Base-by-base conservation (phyloP, 345 rosid species). In the Geranium rotundifolium region DNA sequence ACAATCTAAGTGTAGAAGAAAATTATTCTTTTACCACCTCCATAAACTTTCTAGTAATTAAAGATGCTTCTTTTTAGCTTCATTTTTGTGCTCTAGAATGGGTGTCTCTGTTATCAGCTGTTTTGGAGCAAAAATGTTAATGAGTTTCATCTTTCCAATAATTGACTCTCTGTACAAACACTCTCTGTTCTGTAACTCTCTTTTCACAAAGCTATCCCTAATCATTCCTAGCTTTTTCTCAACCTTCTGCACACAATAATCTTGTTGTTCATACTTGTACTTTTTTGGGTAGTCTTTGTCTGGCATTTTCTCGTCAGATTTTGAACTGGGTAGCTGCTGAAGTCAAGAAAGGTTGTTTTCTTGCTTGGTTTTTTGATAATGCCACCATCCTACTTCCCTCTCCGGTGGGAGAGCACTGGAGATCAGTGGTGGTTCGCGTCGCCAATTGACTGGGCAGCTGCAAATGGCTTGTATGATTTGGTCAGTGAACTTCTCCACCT, bases 361-460 rank as follows among this genome's bases (percentile, higher is more conserved):
- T 29, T 29, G 19, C 27, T 13, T 19, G n/a, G n/a, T 4, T 17
- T 56, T 31, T 10, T 13, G 64, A 54, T 0, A 59, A 89, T 92
- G 91, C 86, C 95, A 60, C 90, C 90, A 41, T 76, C 79, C 9
- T 75, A 80, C 78, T 93, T 93, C 74, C 91, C 99, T 56, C 97
- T 93, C 23, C 84, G 95, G 19, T 93, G 99, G 99, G 97, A 93
- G 62, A 93, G 99, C 77, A 93, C 97, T 4, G 97, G 97, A 18
- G 97, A 93, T 68, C 99, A 87, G 64, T 93, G 99, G 99, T 93
- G 99, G 99, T 93, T 81, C 64, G 99, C 90, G 17, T 85, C 95
- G 5, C 99, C 99, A 1, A 89, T 93, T 19, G 99, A 93, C 63
- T 89, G 87, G 64, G 99, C 96, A n/a, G 97, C 95, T 1, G 99